Evolutionary conservation across 345 rosid species (phyloP), one percentile per base, ranked within the genome.

Genomic region (Hypericum androsaemum): DNA sequence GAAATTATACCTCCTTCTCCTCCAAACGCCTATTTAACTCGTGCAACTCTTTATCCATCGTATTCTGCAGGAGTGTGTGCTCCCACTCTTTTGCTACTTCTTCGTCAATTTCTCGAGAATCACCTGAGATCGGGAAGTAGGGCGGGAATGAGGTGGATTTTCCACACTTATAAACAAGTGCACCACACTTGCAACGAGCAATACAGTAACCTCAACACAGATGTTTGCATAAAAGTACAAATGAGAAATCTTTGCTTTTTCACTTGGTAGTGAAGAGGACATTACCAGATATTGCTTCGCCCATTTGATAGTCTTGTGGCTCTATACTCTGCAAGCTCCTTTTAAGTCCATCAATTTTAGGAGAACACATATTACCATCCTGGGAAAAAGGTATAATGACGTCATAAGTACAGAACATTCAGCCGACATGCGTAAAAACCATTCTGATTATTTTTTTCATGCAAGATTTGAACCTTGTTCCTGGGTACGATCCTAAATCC

Each of bases 71-170:
- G 50, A 88, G 80, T 12, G 86, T 76, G 66, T 92, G 97, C 75
- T 92, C 99, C 97, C 99, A 88, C 67, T 88, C 97, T 64, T 88
- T 92, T 13, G 88, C 83, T 52, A 75, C 88, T 76, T 67, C 71
- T 42, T 92, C 96, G 28, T 88, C 96, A 56, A 82, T 67, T 65
- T 88, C 96, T 57, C 74, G 72, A 22, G 89, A 71, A 68, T 88
- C 94, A 54, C 75, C 96, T 77, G 68, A 1, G 32, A 22, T 22
- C 32, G 4, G 32, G 32, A 22, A 22, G 32, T 22, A 22, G 32
- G 32, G 4, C 4, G 32, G 32, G 32, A 4, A 4, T 22, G 32
- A 22, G 32, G 32, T 22, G 32, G 4, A 22, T 22, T 22, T n/a
- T 22, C 32, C 32, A 22, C 4, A 22, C 32, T 22, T 22, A 22